Percentiles rank a stretch among this genome's conserved stretches.
Conservation (phyloP, 495 filamentous ascomycete genomes). For the Penicillium mononematosum region DNA sequence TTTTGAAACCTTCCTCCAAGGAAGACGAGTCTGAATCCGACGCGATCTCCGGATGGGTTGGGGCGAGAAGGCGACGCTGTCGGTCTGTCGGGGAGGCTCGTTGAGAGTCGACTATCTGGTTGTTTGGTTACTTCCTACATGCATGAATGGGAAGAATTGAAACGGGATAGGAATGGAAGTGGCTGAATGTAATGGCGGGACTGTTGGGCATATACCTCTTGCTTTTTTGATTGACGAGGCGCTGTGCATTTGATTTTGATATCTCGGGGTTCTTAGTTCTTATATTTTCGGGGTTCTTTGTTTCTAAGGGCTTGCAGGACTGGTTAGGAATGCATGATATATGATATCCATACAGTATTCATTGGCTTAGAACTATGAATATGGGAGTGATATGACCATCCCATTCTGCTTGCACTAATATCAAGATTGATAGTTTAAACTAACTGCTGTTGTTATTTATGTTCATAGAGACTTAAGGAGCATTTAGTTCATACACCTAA, state of each 20-base stretch:
- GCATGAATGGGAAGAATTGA: neutral
- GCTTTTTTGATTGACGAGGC: neutral
- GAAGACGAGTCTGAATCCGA: slow-evolving; percentile 20
- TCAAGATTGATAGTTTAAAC: too few relatives aligned
- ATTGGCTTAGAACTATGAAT: neutral
- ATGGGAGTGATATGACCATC: neutral
- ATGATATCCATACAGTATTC: neutral
- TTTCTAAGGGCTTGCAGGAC: neutral
- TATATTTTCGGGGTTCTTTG: neutral
- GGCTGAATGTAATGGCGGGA: neutral
- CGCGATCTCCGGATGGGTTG: slow-evolving; percentile 28
- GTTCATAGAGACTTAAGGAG: too few relatives aligned
- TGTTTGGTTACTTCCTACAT: neutral
- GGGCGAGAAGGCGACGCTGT: slow-evolving; percentile 22
- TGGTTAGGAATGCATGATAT: neutral
- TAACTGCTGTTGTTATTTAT: too few relatives aligned
- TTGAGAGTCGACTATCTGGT: slow-evolving; percentile 5
- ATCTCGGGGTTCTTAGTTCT: neutral
- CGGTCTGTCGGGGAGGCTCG: slow-evolving; percentile 26
- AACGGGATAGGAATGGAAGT: neutral
- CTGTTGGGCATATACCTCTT: neutral
- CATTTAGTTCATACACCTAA: too few relatives aligned
- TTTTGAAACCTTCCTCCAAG: slow-evolving; percentile 11
- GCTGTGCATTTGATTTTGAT: neutral
- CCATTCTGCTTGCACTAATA: too few relatives aligned